Conservation (phyloP, 108 stramenopile species). For the Cyclotella choctawhatcheeana region DNA sequence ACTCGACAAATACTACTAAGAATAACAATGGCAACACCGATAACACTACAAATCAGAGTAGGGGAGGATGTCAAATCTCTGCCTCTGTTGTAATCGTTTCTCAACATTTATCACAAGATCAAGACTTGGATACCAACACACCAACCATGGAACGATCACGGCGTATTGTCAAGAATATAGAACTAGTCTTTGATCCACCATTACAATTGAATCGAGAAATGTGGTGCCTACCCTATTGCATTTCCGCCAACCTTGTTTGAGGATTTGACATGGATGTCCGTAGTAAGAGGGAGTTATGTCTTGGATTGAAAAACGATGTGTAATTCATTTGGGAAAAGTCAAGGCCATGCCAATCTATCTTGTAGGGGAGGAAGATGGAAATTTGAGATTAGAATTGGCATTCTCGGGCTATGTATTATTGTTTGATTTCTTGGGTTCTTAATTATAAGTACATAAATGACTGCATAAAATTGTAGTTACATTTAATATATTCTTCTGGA, state of each 20-base stretch:
- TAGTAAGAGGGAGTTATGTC: constrained; percentile 65
- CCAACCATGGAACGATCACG: constrained; percentile 63
- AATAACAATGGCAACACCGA: constrained; percentile 9
- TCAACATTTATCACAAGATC: constrained; percentile 63
- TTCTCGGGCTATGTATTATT: constrained; percentile 82
- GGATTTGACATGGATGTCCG: constrained; percentile 63
- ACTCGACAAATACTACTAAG: constrained; percentile 19
- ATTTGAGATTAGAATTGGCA: constrained; percentile 80
- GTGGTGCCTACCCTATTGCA: constrained; percentile 89
- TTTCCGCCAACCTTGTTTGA: constrained; percentile 85
- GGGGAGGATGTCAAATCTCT: constrained; percentile 66
- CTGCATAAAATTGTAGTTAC: too few relatives aligned
- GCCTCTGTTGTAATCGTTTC: constrained; percentile 63
- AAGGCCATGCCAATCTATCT: constrained; percentile 71
- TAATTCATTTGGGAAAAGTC: constrained; percentile 80
- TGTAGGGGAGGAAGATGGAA: constrained; percentile 18
- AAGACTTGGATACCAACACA: constrained; percentile 73
- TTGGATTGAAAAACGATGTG: constrained; percentile 74
- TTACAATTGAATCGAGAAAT: constrained; percentile 74
- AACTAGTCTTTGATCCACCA: constrained; percentile 79
- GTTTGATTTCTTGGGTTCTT: too few relatives aligned
- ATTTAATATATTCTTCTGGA: too few relatives aligned
- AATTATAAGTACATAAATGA: too few relatives aligned
- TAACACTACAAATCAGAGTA: background rate
- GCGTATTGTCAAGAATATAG: constrained; percentile 81